A percentile compares a stretch with the other conserved stretches of the same genome.
Conservation (phyloP, 495 filamentous ascomycete species). For the Penicillium robsamsonii region DNA sequence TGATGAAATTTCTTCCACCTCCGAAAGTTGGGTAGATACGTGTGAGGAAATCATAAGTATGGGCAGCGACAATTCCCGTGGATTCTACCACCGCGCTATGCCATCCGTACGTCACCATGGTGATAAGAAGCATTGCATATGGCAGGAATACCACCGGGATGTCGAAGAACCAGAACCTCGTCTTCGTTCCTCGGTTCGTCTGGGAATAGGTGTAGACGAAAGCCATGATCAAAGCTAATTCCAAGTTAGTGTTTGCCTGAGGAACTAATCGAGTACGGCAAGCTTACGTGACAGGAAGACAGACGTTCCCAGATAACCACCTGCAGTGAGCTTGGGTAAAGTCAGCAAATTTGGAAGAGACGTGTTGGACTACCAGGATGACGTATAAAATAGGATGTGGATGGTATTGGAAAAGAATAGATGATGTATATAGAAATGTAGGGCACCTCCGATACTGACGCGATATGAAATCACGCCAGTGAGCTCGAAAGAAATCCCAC, state of each 20-base stretch:
- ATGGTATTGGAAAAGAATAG: slow-evolving; percentile 27
- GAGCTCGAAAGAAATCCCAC: slow-evolving; percentile 90
- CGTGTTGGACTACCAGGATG: slow-evolving; percentile 21
- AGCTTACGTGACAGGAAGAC: slow-evolving; percentile 57
- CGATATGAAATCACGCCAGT: slow-evolving; percentile 59
- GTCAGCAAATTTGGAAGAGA: slow-evolving; percentile 22
- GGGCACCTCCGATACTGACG: slow-evolving; percentile 80
- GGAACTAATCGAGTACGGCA: slow-evolving; percentile 2
- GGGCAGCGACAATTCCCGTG: slow-evolving; percentile 75
- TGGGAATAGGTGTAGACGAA: slow-evolving; percentile 78
- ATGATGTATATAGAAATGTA: slow-evolving; percentile 61
- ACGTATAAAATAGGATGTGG: slow-evolving; percentile 15
- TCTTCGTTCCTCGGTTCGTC: slow-evolving; percentile 70
- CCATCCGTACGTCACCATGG: slow-evolving; percentile 57
- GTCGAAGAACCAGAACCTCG: slow-evolving; percentile 70
- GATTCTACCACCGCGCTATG: slow-evolving; percentile 51
- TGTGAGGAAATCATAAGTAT: slow-evolving; percentile 82
- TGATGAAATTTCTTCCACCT: slow-evolving; percentile 67
- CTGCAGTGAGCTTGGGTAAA: slow-evolving; percentile 46
- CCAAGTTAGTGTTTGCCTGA: slow-evolving; percentile 27
- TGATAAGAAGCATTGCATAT: slow-evolving; percentile 68
- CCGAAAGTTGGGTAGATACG: slow-evolving; percentile 81
- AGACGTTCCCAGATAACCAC: slow-evolving; percentile 45
- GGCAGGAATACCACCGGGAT: slow-evolving; percentile 75
- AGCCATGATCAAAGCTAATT: slow-evolving; percentile 66